Base-by-base conservation (phyloP, 192 early-diverging fungal species). In the Cladochytrium replicatum region DNA sequence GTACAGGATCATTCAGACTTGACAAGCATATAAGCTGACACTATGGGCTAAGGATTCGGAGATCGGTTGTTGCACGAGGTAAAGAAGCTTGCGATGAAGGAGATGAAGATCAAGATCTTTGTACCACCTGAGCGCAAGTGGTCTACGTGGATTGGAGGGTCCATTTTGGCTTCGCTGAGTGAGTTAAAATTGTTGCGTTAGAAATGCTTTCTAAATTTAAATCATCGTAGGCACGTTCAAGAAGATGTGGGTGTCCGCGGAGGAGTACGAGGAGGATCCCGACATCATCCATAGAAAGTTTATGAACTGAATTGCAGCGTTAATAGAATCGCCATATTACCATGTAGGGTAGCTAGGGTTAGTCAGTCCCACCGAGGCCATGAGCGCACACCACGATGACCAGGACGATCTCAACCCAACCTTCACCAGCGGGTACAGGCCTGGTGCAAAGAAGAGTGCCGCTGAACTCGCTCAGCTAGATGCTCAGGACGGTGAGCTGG, bases 161-260 rank as follows among this genome's bases (percentile, higher is more conserved):
- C 87, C 26, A 97, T 99, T 73, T 57, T 97, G 39, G 92, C 91
- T 4, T 87, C 87, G 6, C 77, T 97, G 49, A 89, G 87, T 72
- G 63, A 21, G 48, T 73, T 9, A 17, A n/a, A n/a, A 6, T 55
- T 55, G n/a, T n/a, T 30, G 9, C 8, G 24, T 23, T 9, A 13
- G 6, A n/a, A 7, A 6, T 6, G 28, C 27, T 41, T 58, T 25
- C 22, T 6, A 15, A 19, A 41, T 50, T 40, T 53, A 41, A 54
- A n/a, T n/a, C n/a, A n/a, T 22, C 21, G n/a, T 29, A 64, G 67
- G 57, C 67, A 91, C 94, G n/a, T 98, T 98, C 75, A 94, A 93
- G 64, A 95, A 92, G 81, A 94, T 98, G 89, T 99, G 95, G 95
- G 81, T 99, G 8, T 89, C 90, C 2, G 87, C 95, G 41, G 92